phyloP scores from a whole-genome alignment of 306 rosid species.

The Leucaena leucocephala region DNA sequence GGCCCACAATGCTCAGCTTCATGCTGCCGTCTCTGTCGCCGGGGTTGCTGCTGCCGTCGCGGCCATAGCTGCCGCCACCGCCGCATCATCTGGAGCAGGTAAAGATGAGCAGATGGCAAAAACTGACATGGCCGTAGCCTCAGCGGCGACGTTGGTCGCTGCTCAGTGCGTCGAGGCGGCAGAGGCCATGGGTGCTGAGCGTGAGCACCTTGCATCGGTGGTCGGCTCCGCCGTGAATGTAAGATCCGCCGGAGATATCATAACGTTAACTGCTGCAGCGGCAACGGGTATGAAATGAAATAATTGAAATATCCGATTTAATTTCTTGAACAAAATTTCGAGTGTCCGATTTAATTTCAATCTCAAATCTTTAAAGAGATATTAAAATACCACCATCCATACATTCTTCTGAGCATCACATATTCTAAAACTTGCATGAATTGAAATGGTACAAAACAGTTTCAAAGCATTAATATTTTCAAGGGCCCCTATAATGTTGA shows the following conservation, averaged over 20 bases:
- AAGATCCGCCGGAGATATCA: constrained; percentile 82
- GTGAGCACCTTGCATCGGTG: constrained; percentile 80
- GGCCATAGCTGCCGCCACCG: constrained; percentile 83
- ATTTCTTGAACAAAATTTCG: too few species aligned
- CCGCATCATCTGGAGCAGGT: constrained; percentile 51
- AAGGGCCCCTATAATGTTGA: neutral
- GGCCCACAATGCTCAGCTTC: constrained; percentile 88
- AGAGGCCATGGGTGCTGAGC: constrained; percentile 88
- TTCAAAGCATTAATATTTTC: neutral
- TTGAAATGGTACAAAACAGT: neutral
- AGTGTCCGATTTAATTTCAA: neutral
- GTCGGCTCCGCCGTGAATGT: constrained; percentile 92
- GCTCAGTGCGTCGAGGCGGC: constrained; percentile 97
- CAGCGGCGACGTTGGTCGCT: constrained; percentile 90
- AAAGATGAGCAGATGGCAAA: constrained; percentile 72
- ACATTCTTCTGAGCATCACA: neutral
- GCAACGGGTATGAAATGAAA: constrained; percentile 62
- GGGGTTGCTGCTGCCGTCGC: constrained; percentile 91
- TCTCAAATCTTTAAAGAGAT: neutral
- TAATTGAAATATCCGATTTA: neutral
- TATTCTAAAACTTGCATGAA: neutral
- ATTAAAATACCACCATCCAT: neutral
- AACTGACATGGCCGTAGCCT: constrained; percentile 87
- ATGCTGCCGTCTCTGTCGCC: constrained; percentile 86
- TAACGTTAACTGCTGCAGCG: constrained; percentile 89